Conservation (phyloP, 768 basidiomycete species). For the Boletus rufocinnamomeus region DNA sequence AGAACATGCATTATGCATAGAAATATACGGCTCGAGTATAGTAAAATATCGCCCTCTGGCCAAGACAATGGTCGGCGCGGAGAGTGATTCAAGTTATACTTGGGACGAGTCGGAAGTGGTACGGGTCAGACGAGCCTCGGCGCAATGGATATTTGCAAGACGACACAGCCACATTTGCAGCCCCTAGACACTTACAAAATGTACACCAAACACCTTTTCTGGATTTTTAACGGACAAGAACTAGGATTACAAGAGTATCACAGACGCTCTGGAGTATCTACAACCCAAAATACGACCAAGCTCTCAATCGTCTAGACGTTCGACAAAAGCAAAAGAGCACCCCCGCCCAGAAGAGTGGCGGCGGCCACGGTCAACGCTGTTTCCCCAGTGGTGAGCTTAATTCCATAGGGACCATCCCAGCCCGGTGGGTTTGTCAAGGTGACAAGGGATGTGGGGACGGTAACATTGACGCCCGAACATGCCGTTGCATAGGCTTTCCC, state of each 20-base stretch:
- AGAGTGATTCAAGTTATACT: background rate
- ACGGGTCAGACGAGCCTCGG: background rate
- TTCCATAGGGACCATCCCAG: conserved; percentile 65
- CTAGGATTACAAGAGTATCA: background rate
- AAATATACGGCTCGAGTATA: background rate
- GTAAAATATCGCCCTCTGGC: background rate
- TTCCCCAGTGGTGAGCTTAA: conserved; percentile 44
- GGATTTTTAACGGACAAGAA: background rate
- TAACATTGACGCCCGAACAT: conserved; percentile 44
- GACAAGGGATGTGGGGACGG: conserved; percentile 40
- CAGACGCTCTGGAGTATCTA: background rate
- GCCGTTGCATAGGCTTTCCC: conserved; percentile 54
- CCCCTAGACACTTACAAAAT: background rate
- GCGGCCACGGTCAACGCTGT: conserved; percentile 47
- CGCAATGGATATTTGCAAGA: background rate
- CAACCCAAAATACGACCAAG: conserved; percentile 1
- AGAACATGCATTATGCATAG: conserved; percentile 21
- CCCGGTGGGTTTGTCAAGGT: conserved; percentile 46
- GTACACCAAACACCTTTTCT: background rate
- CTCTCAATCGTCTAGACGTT: conserved; percentile 41
- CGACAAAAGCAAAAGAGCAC: conserved; percentile 52
- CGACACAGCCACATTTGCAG: conserved; percentile 21
- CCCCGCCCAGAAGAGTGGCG: conserved; percentile 49
- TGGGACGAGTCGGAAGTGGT: background rate
- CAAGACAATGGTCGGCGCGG: background rate